Conservation (phyloP, 805 yeast genomes). For the Tetrapisispora phaffii region DNA sequence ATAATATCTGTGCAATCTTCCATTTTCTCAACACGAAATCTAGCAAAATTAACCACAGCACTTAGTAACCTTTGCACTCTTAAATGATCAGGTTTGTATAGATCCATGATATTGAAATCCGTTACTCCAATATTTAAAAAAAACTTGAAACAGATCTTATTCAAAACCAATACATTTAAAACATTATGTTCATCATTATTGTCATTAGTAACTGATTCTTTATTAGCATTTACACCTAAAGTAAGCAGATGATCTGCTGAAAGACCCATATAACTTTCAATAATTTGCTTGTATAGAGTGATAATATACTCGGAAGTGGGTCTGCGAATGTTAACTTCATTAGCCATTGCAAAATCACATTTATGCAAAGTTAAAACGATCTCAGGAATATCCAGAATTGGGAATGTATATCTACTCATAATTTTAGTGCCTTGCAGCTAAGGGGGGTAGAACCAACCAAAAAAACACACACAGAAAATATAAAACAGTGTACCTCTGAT, state of each 20-base stretch:
- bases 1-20: conserved; percentile 58
- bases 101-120: conserved; percentile 67
- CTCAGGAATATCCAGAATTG: conserved; percentile 51
- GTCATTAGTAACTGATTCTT: conserved; percentile 7
- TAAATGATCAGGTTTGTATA: conserved; percentile 64
- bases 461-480: too few species aligned
- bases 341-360: conserved; percentile 46
- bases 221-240: conserved; percentile 20
- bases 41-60: conserved; percentile 76
- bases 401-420: conserved; percentile 43
- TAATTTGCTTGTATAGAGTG: conserved; percentile 47
- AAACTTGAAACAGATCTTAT: conserved; percentile 50
- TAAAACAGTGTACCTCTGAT: too few species aligned
- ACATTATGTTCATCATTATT: conserved; percentile 19
- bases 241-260: conserved; percentile 6
- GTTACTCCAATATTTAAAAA: conserved; percentile 63
- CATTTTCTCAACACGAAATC: conserved; percentile 71
- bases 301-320: conserved; percentile 51
- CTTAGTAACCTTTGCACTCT: conserved; percentile 60
- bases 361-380: conserved; percentile 49
- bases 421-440: too few species aligned
- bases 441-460: too few species aligned
- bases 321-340: conserved; percentile 46
- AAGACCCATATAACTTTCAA: conserved; percentile 51
- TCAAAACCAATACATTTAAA: conserved; percentile 44